Evolutionary conservation across 352 stramenopile species (phyloP), one percentile per base, ranked within the genome.

Genomic region (Phytophthora crassamura): DNA sequence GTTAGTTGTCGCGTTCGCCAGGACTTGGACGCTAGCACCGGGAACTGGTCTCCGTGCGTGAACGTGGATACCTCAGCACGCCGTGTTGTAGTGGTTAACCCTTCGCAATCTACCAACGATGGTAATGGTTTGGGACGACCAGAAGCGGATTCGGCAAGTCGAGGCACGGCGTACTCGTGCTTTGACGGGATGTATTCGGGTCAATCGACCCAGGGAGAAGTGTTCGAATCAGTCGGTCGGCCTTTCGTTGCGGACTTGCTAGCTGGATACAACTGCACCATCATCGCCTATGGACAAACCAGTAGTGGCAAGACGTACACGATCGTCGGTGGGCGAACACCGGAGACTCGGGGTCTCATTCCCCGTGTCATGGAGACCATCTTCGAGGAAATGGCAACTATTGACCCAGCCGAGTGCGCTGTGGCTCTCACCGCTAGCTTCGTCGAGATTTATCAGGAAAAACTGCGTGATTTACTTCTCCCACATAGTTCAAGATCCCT

Each of bases 361-460:
- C 76, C 79, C 2, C 76, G 79, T 14, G 59, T 67, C 0, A 72
- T 90, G 25, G 69, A 80, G 35, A 22, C 46, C 9, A 63, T 88
- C 41, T 68, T 86, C 22, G 30, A 54, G 5, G 49, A 61, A 12
- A 68, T 80, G 12, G 25, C 48, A 10, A 20, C 34, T 9, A 49
- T 75, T 14, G 33, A 70, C 3, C n/a, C 45, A 20, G 9, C 18
- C 5, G 41, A 86, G 25, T 64, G 64, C 11, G 68, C 80, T 3
- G 51, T 72, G 12, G n/a, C 64, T 18, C 65, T 93, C 32, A 80
- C 62, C 0, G 78, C 75, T 2, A 88, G 78, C 22, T 87, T 86
- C 52, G 47, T 90, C 25, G 84, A 93, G 54, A 74, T 93, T n/a
- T 90, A 91, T 34, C 81, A 91, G 38, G 84, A 93, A 53, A 77